Evolutionary conservation across 306 rosid genomes (phyloP), one percentile per base, ranked within the genome.

Genomic region (Alnus glutinosa): DNA sequence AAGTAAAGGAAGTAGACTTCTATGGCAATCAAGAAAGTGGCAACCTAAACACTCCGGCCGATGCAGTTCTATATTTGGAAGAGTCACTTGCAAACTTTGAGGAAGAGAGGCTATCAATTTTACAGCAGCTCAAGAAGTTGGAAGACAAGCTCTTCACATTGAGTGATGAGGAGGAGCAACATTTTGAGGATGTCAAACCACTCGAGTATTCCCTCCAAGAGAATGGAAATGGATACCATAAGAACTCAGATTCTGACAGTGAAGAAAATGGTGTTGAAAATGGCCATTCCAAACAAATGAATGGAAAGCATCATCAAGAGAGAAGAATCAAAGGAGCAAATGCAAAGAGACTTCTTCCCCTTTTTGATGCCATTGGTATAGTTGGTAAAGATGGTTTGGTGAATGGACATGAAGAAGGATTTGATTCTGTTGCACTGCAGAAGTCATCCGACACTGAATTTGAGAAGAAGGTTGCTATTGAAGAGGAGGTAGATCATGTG

Each of bases 61-160:
- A 93, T 76, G 96, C 92, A 4, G 98, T 90, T 55, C 39, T 88
- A 1, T 90, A 86, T 81, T 78, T 96, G 87, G 94, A 91, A 75
- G 97, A 91, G 73, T 92, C 98, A 62, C 73, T 94, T 83, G 81
- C 87, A 55, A 85, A 74, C 85, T 94, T 94, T 78, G 98, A 94
- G 89, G 97, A 94, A 85, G 97, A 94, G 80, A 92, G 97, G 84
- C 52, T 89, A 44, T 90, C 91, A 71, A 94, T 94, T 81, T 85
- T 94, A 50, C 94, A 92, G 76, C 94, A 92, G 83, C 88, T 94
- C 34, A 91, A 93, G 83, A 82, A 88, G 42, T 79, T 94, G 75
- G 98, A 94, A 91, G 94, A 88, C 78, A 94, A 94, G 88, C 94
- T 95, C 77, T 88, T 91, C 50, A 78, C 86, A 28, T 86, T 95